Evolutionary conservation across 805 yeast species (phyloP), one percentile per base, ranked within the genome.

Genomic region (Metschnikowia kofuensis): DNA sequence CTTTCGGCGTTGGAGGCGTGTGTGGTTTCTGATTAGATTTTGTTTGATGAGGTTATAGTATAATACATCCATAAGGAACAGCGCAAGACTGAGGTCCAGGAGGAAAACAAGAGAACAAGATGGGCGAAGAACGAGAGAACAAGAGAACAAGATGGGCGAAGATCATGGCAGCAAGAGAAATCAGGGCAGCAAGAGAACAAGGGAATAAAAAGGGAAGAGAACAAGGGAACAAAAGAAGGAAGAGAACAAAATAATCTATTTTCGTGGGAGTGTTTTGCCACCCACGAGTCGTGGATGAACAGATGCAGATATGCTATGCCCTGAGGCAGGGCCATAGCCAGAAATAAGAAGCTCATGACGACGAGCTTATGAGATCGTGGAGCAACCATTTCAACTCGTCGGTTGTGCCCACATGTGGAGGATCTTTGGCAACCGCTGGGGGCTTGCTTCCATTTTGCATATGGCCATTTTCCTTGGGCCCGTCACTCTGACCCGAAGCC

Each of bases 341-440:
- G 21, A 21, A 21, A 21, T 4, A 13, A 13, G 15, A 13, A 10
- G 9, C 15, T 14, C n/a, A 34, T 13, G 36, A 70, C 66, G 64
- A 63, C 7, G 69, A 58, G 11, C 78, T 69, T n/a, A 83, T 65
- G 45, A 86, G 75, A 56, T 85, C 91, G 65, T 82, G 84, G 35
- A 87, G 74, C 45, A 86, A 68, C 87, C 89, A 82, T 55, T 82
- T 80, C 53, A 87, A 68, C 60, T 87, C 95, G 47, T 84, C 86
- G 34, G 80, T 77, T 0, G 83, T 74, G 6, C 87, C 87, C 40
- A 76, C 66, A 14, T 39, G 50, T 9, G 43, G 15, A 12, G 46
- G 43, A 11, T 47, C 50, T 15, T 38, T 37, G 6, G 43, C 40
- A 34, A 14, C 6, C 30, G 14, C 11, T 6, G 39, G 28, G 2